A percentile compares a stretch with the other conserved stretches of the same genome.
Conservation (phyloP, 331 rosid genomes). For the Acacia pycnantha region DNA sequence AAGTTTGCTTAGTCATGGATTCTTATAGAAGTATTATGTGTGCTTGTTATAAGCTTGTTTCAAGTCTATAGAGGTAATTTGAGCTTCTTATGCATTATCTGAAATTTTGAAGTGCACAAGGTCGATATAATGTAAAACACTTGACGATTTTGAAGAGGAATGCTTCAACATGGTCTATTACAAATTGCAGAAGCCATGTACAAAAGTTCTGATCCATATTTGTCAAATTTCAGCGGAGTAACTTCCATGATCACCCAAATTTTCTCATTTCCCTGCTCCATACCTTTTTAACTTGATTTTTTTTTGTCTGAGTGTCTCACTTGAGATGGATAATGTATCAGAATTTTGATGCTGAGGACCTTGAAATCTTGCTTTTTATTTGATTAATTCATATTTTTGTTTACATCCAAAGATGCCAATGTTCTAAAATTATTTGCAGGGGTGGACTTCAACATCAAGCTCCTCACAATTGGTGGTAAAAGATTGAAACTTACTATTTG, state of each 20-base stretch:
- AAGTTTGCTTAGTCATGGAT: neutral
- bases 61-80: neutral
- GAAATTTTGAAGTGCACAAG: neutral
- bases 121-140: neutral
- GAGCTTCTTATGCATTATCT: neutral
- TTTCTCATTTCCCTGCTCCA: neutral
- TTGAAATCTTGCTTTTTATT: conserved; percentile 15
- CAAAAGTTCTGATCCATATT: neutral
- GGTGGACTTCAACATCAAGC: conserved; percentile 93
- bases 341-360: conserved; percentile 16
- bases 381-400: neutral
- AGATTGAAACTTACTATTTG: conserved; percentile 93
- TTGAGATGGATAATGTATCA: neutral
- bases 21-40: conserved; percentile 1
- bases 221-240: neutral
- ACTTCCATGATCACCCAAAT: neutral
- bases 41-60: conserved; percentile 5
- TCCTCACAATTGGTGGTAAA: conserved; percentile 68
- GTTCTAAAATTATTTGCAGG: conserved; percentile 48
- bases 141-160: neutral
- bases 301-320: neutral
- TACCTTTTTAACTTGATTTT: neutral
- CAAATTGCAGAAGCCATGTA: neutral
- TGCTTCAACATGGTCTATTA: neutral
- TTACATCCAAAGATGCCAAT: conserved; percentile 12